Conservation (phyloP, 768 basidiomycete species). For the Cubamyces lactineus region DNA sequence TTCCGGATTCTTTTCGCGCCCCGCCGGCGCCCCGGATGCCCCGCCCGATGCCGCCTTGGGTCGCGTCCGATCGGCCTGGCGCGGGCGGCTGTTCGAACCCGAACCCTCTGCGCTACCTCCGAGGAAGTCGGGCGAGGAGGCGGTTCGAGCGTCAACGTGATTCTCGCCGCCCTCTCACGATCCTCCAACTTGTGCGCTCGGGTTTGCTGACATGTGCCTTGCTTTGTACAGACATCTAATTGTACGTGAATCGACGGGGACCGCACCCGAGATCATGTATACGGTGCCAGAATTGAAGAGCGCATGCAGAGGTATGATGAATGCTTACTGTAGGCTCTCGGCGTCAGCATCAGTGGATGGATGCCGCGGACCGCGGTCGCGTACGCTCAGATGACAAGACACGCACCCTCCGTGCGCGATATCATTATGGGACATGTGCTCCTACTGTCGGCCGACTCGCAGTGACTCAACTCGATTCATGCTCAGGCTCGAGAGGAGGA, state of each 20-base stretch:
- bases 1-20: neutral
- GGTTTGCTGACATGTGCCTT: no score
- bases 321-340: neutral
- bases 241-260: no score
- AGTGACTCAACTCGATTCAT: neutral
- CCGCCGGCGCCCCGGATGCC: neutral
- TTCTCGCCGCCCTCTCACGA: neutral
- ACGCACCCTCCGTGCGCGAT: neutral
- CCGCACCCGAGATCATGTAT: neutral
- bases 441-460: neutral
- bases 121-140: conserved; percentile 19
- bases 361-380: neutral
- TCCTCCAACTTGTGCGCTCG: no score
- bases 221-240: neutral
- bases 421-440: no score
- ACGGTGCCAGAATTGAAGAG: neutral
- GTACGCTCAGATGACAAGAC: conserved; percentile 5
- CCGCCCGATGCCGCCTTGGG: neutral
- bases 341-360: no score
- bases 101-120: neutral
- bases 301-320: neutral
- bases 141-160: conserved; percentile 7
- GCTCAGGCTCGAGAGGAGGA: neutral
- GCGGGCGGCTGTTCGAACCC: neutral
- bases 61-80: neutral